phyloP scores from a whole-genome alignment of 2,329 filamentous ascomycete genomes.

The Alternaria triticina region DNA sequence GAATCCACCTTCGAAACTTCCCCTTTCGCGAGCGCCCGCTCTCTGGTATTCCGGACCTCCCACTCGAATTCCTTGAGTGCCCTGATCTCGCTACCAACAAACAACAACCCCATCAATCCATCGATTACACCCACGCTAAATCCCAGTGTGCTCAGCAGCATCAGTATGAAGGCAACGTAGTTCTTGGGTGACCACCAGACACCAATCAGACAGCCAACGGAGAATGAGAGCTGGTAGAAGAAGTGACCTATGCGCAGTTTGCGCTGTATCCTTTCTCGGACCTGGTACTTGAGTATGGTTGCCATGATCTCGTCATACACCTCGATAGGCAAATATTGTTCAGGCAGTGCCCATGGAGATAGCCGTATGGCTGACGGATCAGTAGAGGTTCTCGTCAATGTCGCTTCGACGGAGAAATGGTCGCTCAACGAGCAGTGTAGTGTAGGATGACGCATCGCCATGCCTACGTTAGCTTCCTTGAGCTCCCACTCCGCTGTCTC shows the following conservation, averaged over 20 bases:
- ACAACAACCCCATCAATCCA: constrained; percentile 84
- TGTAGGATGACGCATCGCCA: constrained; percentile 80
- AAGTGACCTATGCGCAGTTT: constrained; percentile 78
- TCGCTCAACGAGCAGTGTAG: constrained; percentile 89
- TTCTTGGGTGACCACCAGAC: constrained; percentile 85
- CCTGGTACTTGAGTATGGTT: constrained; percentile 71
- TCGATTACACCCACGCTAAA: constrained; percentile 80
- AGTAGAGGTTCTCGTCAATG: constrained; percentile 56
- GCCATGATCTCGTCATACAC: constrained; percentile 76
- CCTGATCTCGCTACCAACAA: constrained; percentile 82
- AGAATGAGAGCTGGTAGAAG: constrained; percentile 67
- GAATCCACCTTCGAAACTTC: constrained; percentile 4
- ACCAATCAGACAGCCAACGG: constrained; percentile 76
- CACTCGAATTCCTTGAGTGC: constrained; percentile 90
- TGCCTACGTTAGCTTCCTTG: constrained; percentile 72
- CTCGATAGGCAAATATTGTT: constrained; percentile 51
- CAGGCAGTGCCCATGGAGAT: constrained; percentile 22
- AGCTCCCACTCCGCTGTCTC: constrained; percentile 68
- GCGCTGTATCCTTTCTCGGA: constrained; percentile 75
- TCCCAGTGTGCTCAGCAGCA: constrained; percentile 78
- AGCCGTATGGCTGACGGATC: constrained; percentile 13
- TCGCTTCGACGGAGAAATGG: constrained; percentile 90
- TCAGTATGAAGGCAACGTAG: constrained; percentile 79
- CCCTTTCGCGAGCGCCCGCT: constrained; percentile 29
- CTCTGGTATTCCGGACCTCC: constrained; percentile 67